A percentile compares a stretch with the other conserved stretches of the same genome.
Evolutionary conservation across 768 basidiomycete species (phyloP).

Genomic region (Clathrus columnatus): DNA sequence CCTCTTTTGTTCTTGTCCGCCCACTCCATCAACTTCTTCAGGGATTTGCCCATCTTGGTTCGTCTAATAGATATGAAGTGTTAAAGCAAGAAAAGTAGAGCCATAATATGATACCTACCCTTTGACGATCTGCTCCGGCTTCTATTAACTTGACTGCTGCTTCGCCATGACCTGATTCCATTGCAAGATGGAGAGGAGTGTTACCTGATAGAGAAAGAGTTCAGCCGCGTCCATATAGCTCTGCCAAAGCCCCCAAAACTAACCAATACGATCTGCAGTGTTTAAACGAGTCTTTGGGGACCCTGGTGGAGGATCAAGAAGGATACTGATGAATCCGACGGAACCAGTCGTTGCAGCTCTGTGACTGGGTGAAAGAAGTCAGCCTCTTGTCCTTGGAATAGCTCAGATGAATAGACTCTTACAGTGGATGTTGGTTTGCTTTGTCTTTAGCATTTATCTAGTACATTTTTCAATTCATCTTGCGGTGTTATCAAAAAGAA

Average conservation of each 20-base stretch:
- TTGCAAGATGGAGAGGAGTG: conserved; percentile 92
- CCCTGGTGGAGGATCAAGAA: conserved; percentile 77
- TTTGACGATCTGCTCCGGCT: conserved; percentile 86
- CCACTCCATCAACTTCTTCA: conserved; percentile 84
- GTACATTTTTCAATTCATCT: conserved; percentile 14
- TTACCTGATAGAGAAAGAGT: conserved; percentile 51
- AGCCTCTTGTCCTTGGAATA: not conserved
- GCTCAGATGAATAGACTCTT: conserved; percentile 23
- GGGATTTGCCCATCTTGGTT: conserved; percentile 83
- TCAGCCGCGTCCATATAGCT: not conserved
- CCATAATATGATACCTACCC: conserved; percentile 43
- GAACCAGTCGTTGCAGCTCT: conserved; percentile 95
- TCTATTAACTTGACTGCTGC: conserved; percentile 87
- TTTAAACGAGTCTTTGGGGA: conserved; percentile 76
- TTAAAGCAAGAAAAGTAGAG: not conserved
- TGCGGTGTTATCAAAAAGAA: conserved; percentile 24
- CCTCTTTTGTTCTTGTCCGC: conserved; percentile 78
- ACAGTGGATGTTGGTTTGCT: conserved; percentile 89
- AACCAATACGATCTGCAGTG: conserved; percentile 72
- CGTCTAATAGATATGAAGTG: conserved; percentile 37
- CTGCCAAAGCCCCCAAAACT: conserved; percentile 12
- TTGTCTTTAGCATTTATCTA: conserved; percentile 93
- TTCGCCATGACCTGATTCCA: conserved; percentile 93
- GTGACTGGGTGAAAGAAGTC: conserved; percentile 43
- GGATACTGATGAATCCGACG: conserved; percentile 74